Evolutionary conservation across 2,329 filamentous ascomycete genomes (phyloP), one percentile per base, ranked within the genome.

Genomic region (Thelonectria olida): DNA sequence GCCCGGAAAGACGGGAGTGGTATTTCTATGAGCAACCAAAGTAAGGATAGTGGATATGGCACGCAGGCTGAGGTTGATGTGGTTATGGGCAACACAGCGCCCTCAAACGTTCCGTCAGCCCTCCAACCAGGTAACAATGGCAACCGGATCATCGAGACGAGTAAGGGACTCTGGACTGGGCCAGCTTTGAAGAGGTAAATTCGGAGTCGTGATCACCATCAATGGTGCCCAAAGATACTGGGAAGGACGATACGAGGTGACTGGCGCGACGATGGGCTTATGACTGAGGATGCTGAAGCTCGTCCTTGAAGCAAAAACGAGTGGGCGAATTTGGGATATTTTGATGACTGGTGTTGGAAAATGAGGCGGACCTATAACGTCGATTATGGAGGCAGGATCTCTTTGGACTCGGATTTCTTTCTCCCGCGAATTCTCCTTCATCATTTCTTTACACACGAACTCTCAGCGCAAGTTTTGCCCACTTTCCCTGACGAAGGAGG

Each of bases 121-220:
- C 73, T 89, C 72, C 80, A 84, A 64, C 85, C 85, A 0, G 86
- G 87, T 17, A 82, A 81, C 61, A 77, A 80, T 64, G 82, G 78
- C 48, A 88, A 87, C 74, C 82, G 81, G 66, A 80, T 89, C 13
- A 77, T 88, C n/a, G 86, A 90, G 75, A 88, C 87, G 25, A 87
- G 84, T 34, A 88, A 86, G 68, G 88, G 88, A 2, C 75, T 90
- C 57, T 90, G 88, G 88, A 85, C 76, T 44, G 76, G 73, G 7
- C 66, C 73, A 15, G 61, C 72, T 19, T 56, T 71, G 50, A 70
- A 70, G 50, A 68, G 73, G 54, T 75, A 67, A 64, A 45, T 38
- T 22, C 31, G 50, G 20, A 19, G 36, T 48, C 27, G 22, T n/a
- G 19, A 34, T 31, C 36, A 13, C 9, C 36, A 38, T 45, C 49